Evolutionary conservation across 2,329 filamentous ascomycete species (phyloP).

Genomic region (Aspergillus sp.): DNA sequence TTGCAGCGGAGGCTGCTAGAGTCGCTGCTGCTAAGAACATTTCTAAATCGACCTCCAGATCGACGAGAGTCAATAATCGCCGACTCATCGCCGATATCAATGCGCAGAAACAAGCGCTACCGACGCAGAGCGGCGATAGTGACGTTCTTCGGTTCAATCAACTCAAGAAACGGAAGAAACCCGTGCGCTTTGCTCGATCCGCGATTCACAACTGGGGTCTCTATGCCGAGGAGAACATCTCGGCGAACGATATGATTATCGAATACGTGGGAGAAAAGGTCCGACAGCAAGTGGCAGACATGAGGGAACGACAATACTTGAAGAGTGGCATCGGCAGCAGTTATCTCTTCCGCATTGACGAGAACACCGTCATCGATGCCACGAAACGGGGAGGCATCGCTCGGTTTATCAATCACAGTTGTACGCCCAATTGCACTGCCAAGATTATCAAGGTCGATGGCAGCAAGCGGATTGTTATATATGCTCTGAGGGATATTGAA

Average conservation of each 20-base stretch:
- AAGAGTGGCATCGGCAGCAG: constrained; percentile 96
- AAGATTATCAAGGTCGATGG: constrained; percentile 99
- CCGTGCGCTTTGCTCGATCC: constrained; percentile 93
- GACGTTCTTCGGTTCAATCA: constrained; percentile 97
- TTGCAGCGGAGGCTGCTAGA: constrained; percentile 68
- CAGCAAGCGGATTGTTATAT: constrained; percentile 98
- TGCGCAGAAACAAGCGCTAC: constrained; percentile 76
- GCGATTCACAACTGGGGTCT: constrained; percentile 99
- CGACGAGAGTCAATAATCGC: constrained; percentile 92
- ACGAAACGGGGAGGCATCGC: constrained; percentile 98
- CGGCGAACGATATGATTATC: constrained; percentile 98
- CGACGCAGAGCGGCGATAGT: constrained; percentile 71
- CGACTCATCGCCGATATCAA: constrained; percentile 93
- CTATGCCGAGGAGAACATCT: constrained; percentile 96
- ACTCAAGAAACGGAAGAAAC: constrained; percentile 98
- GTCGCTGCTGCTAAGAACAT: constrained; percentile 75
- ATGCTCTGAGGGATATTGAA: constrained; percentile 90
- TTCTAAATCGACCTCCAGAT: constrained; percentile 85
- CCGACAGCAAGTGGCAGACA: constrained; percentile 93
- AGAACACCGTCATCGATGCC: constrained; percentile 95
- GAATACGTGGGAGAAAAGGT: constrained; percentile 99
- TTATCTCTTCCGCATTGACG: constrained; percentile 97
- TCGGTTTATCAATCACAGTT: constrained; percentile 96
- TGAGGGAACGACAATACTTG: constrained; percentile 86
- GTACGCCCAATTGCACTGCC: constrained; percentile 95